Conservation (phyloP, 192 early-diverging fungal genomes). For the Borealophlyctis nickersoniae region DNA sequence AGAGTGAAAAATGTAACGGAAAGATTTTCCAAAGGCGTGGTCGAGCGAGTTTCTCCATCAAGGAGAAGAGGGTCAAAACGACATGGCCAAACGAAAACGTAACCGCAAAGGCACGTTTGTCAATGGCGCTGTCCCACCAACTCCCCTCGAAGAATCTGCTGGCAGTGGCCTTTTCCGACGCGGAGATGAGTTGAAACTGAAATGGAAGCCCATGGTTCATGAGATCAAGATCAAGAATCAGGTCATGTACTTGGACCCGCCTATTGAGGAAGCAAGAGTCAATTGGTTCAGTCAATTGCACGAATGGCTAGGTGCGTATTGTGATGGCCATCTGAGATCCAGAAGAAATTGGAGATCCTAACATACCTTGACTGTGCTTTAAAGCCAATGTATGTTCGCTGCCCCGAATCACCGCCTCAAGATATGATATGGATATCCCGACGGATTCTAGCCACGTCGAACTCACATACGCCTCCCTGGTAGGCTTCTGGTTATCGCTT, state of each 20-base stretch:
- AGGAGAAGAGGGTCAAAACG: background rate
- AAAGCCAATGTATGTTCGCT: constrained; percentile 77
- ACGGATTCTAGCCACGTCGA: constrained; percentile 12
- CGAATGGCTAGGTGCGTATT: constrained; percentile 69
- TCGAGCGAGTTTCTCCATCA: constrained; percentile 34
- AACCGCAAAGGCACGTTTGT: constrained; percentile 30
- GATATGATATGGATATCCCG: constrained; percentile 79
- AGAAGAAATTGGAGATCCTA: background rate
- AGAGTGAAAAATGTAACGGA: too few species aligned
- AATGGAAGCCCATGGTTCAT: constrained; percentile 63
- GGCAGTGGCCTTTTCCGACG: background rate
- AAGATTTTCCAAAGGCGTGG: constrained; percentile 21
- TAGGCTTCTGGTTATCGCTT: background rate
- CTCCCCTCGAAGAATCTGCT: too few species aligned
- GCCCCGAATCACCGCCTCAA: constrained; percentile 80
- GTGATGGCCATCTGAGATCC: background rate
- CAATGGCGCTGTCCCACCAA: background rate
- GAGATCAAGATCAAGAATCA: constrained; percentile 91
- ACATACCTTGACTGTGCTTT: constrained; percentile 2
- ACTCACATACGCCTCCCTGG: constrained; percentile 5
- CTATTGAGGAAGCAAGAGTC: constrained; percentile 88
- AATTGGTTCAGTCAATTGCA: constrained; percentile 90
- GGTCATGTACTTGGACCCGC: constrained; percentile 94
- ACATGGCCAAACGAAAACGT: background rate
- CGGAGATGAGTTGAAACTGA: background rate